Conservation (phyloP, 2,329 filamentous ascomycete species). For the Phoma herbarum region DNA sequence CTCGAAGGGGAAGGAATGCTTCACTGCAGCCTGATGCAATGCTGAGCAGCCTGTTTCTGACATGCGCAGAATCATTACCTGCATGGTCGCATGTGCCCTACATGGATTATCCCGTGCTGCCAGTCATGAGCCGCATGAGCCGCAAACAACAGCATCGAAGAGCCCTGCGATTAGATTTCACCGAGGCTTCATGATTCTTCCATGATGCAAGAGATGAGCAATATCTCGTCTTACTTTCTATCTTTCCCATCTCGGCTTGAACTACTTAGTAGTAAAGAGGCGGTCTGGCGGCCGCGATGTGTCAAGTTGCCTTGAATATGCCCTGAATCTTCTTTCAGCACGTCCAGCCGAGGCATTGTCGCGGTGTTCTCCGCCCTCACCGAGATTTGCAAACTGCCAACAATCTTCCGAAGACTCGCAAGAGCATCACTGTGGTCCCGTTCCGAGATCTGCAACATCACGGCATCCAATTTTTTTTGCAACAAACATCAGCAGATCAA, state of each 20-base stretch:
- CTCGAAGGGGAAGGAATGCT: background rate
- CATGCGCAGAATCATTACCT: constrained; percentile 22
- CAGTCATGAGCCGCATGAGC: constrained; percentile 19
- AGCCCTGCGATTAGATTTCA: constrained; percentile 11
- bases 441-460: background rate
- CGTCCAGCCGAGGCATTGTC: constrained; percentile 6
- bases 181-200: constrained; percentile 5
- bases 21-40: constrained; percentile 7
- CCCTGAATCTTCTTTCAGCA: constrained; percentile 4
- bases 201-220: background rate
- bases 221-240: background rate
- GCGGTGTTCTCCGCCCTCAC: constrained; percentile 5
- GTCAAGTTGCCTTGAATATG: constrained; percentile 1
- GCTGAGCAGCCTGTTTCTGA: constrained; percentile 5
- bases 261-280: background rate
- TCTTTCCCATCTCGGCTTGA: background rate
- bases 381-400: background rate
- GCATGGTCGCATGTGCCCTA: constrained; percentile 17
- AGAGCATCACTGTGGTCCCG: background rate
- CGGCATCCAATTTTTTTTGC: no score
- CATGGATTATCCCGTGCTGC: constrained; percentile 19
- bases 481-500: background rate
- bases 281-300: constrained; percentile 3
- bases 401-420: background rate
- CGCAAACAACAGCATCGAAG: constrained; percentile 2